phyloP scores from a whole-genome alignment of 441 rosid genomes.

The Omphalea diandra region DNA sequence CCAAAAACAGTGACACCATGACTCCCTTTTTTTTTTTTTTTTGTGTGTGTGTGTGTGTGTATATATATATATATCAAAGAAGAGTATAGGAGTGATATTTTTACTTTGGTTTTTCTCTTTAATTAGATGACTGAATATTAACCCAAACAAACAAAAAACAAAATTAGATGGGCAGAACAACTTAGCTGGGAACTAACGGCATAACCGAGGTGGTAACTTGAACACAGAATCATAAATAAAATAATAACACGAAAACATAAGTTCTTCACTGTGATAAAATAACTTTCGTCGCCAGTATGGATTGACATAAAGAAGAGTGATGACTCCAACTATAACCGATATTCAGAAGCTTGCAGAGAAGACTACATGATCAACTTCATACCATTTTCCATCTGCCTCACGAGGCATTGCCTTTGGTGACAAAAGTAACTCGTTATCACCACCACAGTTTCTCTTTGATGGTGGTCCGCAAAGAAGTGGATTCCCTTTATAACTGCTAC shows the following conservation, averaged over 20 bases:
- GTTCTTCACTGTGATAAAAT: neutral
- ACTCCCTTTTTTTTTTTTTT: too few species aligned
- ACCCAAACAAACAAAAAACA: too few species aligned
- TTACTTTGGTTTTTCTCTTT: too few species aligned
- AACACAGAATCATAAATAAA: neutral
- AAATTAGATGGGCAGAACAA: too few species aligned
- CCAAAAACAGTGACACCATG: too few species aligned
- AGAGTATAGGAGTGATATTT: too few species aligned
- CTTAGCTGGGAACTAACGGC: too few species aligned
- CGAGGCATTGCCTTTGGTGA: neutral
- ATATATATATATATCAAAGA: too few species aligned
- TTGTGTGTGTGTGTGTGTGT: too few species aligned
- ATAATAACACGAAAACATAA: neutral
- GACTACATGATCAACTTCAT: neutral
- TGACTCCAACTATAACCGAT: neutral
- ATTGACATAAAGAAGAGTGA: neutral
- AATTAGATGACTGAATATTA: too few species aligned
- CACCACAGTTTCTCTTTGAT: neutral
- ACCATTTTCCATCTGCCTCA: neutral
- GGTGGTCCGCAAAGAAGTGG: constrained; percentile 3
- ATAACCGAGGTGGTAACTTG: too few species aligned
- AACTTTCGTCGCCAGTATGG: neutral
- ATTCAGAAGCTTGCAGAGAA: constrained; percentile 6
- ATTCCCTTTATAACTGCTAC: constrained; percentile 8
- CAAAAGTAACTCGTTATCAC: too few species aligned